phyloP scores from a whole-genome alignment of 2,329 filamentous ascomycete species.

The Aspergillus chevalieri region DNA sequence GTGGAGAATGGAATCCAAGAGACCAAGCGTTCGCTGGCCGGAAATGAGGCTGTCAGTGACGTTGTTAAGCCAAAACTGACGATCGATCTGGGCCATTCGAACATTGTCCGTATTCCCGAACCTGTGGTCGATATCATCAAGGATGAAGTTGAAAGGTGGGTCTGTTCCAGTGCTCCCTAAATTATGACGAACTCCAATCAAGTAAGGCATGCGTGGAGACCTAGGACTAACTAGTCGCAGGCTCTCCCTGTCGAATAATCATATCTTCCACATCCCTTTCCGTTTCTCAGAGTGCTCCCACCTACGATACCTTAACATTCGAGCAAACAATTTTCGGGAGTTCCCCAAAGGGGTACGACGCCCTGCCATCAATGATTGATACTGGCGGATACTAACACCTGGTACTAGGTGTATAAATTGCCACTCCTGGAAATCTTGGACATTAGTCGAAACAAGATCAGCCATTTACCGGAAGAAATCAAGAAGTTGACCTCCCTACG shows the following conservation, averaged over 20 bases:
- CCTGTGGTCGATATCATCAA: conserved; percentile 48
- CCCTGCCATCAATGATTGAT: conserved; percentile 3
- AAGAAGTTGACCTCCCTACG: conserved; percentile 76
- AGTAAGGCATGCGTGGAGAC: neutral
- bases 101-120: conserved; percentile 44
- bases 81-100: conserved; percentile 46
- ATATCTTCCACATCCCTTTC: conserved; percentile 44
- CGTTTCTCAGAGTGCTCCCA: conserved; percentile 45
- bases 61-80: conserved; percentile 46
- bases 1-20: conserved; percentile 45
- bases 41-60: conserved; percentile 41
- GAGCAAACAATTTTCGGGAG: conserved; percentile 48
- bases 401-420: conserved; percentile 69
- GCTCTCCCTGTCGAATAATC: conserved; percentile 47
- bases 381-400: neutral
- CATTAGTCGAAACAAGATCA: conserved; percentile 80
- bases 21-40: conserved; percentile 42
- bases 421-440: conserved; percentile 87
- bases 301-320: conserved; percentile 46
- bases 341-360: conserved; percentile 58
- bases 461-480: conserved; percentile 70
- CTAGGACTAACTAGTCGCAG: conserved; percentile 23
- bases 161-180: conserved; percentile 1
- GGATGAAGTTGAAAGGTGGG: conserved; percentile 48
- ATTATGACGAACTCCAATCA: neutral